These are phyloP conservation scores for Aphanomyces euteiches DNA, from an alignment of 352 stramenopile species.

Conservation along the genomic window DNA sequence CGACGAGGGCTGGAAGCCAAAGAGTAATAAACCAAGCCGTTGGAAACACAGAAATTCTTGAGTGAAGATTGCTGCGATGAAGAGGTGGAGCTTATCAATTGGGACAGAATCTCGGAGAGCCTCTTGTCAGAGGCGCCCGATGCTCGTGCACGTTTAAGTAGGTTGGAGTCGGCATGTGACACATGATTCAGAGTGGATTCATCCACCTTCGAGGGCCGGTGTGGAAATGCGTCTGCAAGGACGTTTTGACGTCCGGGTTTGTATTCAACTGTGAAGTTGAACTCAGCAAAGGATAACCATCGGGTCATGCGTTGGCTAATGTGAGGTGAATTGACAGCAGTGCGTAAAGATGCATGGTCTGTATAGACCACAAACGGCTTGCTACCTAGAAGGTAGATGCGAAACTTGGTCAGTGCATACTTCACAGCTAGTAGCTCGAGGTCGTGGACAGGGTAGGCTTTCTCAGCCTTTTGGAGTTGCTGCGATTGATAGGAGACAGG, in stretches of 20 bases:
- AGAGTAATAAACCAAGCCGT: background rate
- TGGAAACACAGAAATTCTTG: background rate
- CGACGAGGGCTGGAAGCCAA: background rate
- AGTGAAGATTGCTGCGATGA: background rate
- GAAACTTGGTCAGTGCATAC: background rate
- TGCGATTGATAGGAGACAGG: constrained; percentile 36
- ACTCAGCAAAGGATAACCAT: background rate
- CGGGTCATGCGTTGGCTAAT: background rate
- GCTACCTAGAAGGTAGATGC: background rate
- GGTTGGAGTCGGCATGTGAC: background rate
- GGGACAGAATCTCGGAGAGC: background rate
- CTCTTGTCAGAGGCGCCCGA: background rate
- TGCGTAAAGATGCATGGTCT: background rate
- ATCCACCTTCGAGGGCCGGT: background rate
- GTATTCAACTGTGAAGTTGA: background rate
- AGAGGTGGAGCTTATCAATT: background rate
- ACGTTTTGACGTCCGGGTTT: background rate
- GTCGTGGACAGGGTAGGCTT: constrained; percentile 33
- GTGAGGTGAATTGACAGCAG: background rate
- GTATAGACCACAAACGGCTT: background rate
- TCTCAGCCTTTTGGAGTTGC: constrained; percentile 33
- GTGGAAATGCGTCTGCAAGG: background rate
- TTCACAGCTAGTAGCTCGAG: background rate
- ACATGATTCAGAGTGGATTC: background rate
- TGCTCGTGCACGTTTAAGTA: background rate